Evolutionary conservation across 2,329 filamentous ascomycete genomes (phyloP).

Genomic region (Aspergillus carbonarius): DNA sequence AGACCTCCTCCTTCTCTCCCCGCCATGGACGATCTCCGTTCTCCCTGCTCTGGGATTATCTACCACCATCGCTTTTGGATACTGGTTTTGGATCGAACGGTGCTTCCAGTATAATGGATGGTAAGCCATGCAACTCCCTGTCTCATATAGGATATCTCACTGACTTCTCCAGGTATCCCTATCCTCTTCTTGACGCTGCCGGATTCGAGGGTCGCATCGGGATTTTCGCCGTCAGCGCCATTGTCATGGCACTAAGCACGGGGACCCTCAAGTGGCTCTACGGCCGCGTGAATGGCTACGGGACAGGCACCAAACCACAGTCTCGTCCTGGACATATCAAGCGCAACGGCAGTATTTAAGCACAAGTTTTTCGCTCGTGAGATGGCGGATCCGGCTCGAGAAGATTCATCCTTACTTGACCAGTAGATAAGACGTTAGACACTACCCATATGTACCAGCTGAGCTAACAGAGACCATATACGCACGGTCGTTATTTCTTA

Average conservation of each 20-base stretch:
- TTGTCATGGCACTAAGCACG: constrained; percentile 70
- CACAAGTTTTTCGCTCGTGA: not conserved
- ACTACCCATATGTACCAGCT: not conserved
- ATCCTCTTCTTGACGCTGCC: constrained; percentile 75
- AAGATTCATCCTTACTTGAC: not conserved
- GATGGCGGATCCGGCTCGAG: not conserved
- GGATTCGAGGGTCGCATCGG: constrained; percentile 63
- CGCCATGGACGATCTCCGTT: constrained; percentile 59
- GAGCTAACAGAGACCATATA: not conserved
- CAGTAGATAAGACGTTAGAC: not conserved
- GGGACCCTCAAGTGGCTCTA: constrained; percentile 69
- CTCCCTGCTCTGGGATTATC: constrained; percentile 53
- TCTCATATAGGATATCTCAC: not conserved
- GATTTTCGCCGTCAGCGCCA: constrained; percentile 69
- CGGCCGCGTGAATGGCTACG: constrained; percentile 48
- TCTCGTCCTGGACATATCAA: constrained; percentile 33
- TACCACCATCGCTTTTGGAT: constrained; percentile 54
- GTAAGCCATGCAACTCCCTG: constrained; percentile 38
- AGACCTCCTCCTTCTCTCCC: constrained; percentile 59
- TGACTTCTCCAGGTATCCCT: constrained; percentile 66
- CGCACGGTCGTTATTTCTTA: not conserved
- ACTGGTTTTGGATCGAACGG: constrained; percentile 65
- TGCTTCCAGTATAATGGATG: constrained; percentile 61
- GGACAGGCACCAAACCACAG: constrained; percentile 18
- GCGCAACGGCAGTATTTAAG: constrained; percentile 23